Base-by-base conservation (phyloP, 2,329 filamentous ascomycete species). In the Phaeoacremonium minimum region DNA sequence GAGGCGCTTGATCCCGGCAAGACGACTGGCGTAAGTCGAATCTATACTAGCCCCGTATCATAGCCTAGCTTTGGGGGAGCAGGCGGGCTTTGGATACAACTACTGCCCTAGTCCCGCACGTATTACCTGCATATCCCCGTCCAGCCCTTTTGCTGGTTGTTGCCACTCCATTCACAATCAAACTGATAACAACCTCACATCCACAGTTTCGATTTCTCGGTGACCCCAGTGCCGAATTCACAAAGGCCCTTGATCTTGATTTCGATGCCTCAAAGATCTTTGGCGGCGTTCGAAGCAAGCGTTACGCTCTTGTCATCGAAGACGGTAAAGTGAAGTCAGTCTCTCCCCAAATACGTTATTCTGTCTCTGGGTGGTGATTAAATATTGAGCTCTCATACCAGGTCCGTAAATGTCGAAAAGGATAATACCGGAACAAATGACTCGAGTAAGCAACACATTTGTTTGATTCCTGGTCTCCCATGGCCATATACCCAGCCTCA, bases 181-280 rank as follows among this genome's bases (percentile, higher is more conserved):
- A 13, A 1, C n/a, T 9, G 13, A 18, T 35, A n/a, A 35, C 14
- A 6, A 9, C 11, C n/a, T 15, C 2, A n/a, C n/a, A 5, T 8
- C 3, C 17, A 6, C 9, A 93, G 86, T 83, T 95, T 52, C 88
- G 90, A 45, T 95, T 95, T 73, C 72, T 96, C 29, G 88, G 83
- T 34, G 90, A 95, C 61, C 85, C 88, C 7, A 73, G 78, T 7
- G 84, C 80, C 40, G 71, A 77, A 41, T 95, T 96, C 66, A 93
- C 87, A 46, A 83, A 87, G 58, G 83, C 85, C 4, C 72, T 95
- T 22, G 88, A 95, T 41, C 74, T 96, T 30, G 75, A 76, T 45
- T 96, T 95, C 54, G 88, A 95, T 46, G 83, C 76, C 35, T 71
- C 76, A 11, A 71, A 84, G 37, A 78, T 95, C 58, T 93, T 97